These are phyloP conservation scores for Thermomyces lanuginosus DNA, from an alignment of 2,329 filamentous ascomycete species.

Conservation along the genomic window DNA sequence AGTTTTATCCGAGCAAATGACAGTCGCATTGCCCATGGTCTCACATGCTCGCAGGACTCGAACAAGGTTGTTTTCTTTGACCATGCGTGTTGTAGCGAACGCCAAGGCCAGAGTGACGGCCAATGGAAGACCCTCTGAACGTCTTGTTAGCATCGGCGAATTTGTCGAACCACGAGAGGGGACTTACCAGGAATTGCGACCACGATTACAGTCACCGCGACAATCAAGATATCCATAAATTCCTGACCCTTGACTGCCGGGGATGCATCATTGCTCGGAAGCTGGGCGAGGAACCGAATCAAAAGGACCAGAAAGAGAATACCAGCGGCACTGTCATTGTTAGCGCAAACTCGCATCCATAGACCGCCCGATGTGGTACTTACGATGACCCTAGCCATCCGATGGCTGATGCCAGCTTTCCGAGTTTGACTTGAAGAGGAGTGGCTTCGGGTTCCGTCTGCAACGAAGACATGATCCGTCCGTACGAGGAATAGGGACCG, in stretches of 20 bases:
- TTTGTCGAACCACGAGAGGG: background rate
- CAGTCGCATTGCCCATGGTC: constrained; percentile 66
- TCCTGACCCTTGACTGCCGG: constrained; percentile 62
- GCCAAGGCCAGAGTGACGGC: constrained; percentile 64
- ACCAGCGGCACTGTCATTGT: constrained; percentile 40
- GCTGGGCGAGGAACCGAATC: constrained; percentile 63
- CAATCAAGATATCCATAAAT: constrained; percentile 61
- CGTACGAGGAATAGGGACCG: constrained; percentile 57
- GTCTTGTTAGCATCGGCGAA: constrained; percentile 7
- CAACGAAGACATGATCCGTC: constrained; percentile 57
- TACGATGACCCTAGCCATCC: constrained; percentile 56
- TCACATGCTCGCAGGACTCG: constrained; percentile 62
- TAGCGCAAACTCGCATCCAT: constrained; percentile 6
- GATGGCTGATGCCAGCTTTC: constrained; percentile 59
- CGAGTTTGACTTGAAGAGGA: constrained; percentile 60
- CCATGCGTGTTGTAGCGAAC: constrained; percentile 61
- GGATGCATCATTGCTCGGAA: constrained; percentile 37
- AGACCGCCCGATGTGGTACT: constrained; percentile 3
- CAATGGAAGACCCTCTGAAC: constrained; percentile 51
- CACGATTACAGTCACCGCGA: constrained; percentile 64
- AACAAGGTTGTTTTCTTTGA: constrained; percentile 62
- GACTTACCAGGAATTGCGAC: constrained; percentile 49
- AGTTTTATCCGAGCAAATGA: constrained; percentile 68
- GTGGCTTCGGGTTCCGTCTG: constrained; percentile 61
- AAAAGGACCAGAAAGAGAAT: constrained; percentile 72